Base-by-base conservation (phyloP, 1,139 yeast species). In the Magnusiomyces fungicola region DNA sequence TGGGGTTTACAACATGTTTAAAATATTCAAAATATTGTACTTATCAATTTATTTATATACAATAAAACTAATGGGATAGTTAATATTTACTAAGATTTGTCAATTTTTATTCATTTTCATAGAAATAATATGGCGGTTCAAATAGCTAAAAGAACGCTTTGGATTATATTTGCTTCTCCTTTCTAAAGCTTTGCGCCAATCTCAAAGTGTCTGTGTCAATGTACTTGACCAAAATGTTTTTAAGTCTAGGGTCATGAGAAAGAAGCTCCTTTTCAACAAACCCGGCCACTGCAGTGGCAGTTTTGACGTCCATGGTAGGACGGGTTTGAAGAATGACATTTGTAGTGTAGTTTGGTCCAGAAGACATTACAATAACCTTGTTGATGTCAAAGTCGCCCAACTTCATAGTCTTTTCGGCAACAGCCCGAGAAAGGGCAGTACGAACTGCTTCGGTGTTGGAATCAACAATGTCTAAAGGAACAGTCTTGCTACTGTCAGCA, bases 401-500 rank as follows among this genome's bases (percentile, higher is more conserved):
- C 18, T 38, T 39, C 21, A 39, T 36, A 12, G 47, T 18, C 10
- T 24, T 27, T 16, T 45, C 21, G 21, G 47, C 37, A 14, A 34
- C 34, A 22, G 47, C 47, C 33, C 45, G 48, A 25, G 41, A 23
- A 21, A 61, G 47, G 7, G 55, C 54, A 12, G 50, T 48, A 18
- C 51, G 46, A 14, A 58, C 55, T 27, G 56, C 52, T 7, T 53
- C 52, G 16, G 46, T 51, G 39, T 57, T 59, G 7, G 48, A 44
- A 6, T 53, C 57, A n/a, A 55, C 36, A 30, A 53, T 51, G 18
- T 53, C 56, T 2, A 42, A 47, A 10, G 54, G 58, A 21, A 56
- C 55, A 16, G 57, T 52, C 22, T 50, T 49, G 10, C 58, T 57
- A 36, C 73, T 73, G 60, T 89, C 98, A 25, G 87, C 75, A 50